Base-by-base conservation (phyloP, 345 rosid species). In the Isatis tinctoria region DNA sequence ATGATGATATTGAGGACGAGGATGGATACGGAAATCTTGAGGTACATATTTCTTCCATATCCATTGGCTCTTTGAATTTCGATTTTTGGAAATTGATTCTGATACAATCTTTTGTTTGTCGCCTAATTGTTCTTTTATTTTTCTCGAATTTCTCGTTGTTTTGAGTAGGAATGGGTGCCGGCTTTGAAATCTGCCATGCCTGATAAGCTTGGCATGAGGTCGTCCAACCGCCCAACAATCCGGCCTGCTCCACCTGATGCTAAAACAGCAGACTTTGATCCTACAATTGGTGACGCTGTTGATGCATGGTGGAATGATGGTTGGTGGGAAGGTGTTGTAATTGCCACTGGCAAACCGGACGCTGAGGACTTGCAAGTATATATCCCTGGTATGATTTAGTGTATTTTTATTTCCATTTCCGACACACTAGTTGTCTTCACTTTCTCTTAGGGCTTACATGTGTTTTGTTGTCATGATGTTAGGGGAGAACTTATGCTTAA, bases 231-330 rank as follows among this genome's bases (percentile, higher is more conserved):
- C 66, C 84, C 79, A 60, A 90, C 91, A 43, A 73, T 87, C 67
- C 87, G 97, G 62, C 97, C 98, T 30, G 60, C 78, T 33, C 93
- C 92, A 63, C 81, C 82, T 57, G 67, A 70, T 59, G 73, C 74
- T 60, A 40, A 12, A 57, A 73, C 72, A 78, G 40, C 41, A 43
- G 78, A 80, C 18, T 53, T 64, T 63, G 65, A 79, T 69, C 71
- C 76, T 57, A 81, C 69, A 61, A 56, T 90, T 53, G 98, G 97
- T 47, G 64, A 78, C 65, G 88, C 98, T 52, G 92, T 94, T 63
- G 98, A 94, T 87, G 97, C 90, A 13, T 91, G 98, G 97, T 94
- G 98, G 98, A 91, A 92, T 59, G 99, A 95, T 88, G 98, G 99
- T 67, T 95, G 98, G 99, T 95, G 99, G 97, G 99, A 95, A 82